Base-by-base conservation (phyloP, 176 grass and related monocot genomes). In the Thalia dealbata region DNA sequence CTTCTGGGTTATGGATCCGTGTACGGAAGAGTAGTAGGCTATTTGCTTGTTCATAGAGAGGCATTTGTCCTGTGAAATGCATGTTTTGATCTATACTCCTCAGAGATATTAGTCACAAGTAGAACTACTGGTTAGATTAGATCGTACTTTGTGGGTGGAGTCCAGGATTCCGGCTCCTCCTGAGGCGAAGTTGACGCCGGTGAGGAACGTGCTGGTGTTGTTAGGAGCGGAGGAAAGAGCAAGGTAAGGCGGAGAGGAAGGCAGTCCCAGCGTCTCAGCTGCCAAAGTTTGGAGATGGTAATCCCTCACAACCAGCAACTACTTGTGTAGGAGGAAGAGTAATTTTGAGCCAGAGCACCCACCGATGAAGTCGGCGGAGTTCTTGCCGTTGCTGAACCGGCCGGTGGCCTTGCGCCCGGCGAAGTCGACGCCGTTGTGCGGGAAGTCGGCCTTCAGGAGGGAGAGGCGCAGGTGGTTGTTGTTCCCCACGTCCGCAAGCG, bases 401-500 rank as follows among this genome's bases (percentile, higher is more conserved):
- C 92, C 89, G 54, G 92, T 96, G 60, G 92, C 77, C 75, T 84
- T 87, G 14, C 15, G 5, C 3, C 89, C 86, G 0, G 86, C 84
- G 79, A 82, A 96, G 69, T 96, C 92, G 42, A 96, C 78, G 76
- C 92, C 92, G 74, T 96, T 92, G 75, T 96, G 89, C 0, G 92
- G 67, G 80, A 89, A 92, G 78, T 96, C 78, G 16, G 92, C 92
- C 79, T 78, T 92, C 14, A 96, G 86, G 1, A 96, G 76, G 16
- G 86, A 85, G 45, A 87, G 24, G 1, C 12, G 27, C 35, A 96
- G 35, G 66, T 88, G 18, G 79, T 96, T 87, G 84, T 96, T 96
- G 80, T 96, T 96, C 22, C 92, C 92, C 0, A 92, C 92, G 78
- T 96, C 92, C 13, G 82, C 86, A 7, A 96, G 73, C 18, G 92